phyloP scores from a whole-genome alignment of 75 land plant species.

The Cryptomeria japonica region DNA sequence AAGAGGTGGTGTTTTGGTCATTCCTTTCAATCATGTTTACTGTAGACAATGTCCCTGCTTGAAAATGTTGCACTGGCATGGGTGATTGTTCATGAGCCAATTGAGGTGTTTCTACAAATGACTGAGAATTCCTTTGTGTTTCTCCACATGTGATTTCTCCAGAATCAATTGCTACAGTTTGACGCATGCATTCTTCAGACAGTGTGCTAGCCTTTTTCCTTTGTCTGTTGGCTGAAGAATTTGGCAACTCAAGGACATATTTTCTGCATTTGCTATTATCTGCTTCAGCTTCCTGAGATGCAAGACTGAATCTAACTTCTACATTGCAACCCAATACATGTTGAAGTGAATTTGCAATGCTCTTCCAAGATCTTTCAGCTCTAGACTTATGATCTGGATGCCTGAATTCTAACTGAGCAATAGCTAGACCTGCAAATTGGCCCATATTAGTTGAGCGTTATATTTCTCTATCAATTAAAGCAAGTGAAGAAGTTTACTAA shows the following conservation, averaged over 20 bases:
- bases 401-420: constrained; percentile 59
- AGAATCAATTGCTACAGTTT: neutral
- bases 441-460: neutral
- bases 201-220: neutral
- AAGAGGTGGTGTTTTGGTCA: neutral
- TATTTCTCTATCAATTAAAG: neutral
- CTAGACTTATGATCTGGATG: constrained; percentile 48
- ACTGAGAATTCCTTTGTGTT: neutral
- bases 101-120: neutral
- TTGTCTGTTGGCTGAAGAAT: neutral
- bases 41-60: neutral
- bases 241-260: neutral
- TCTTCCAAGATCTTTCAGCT: constrained; percentile 73
- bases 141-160: neutral
- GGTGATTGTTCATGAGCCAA: neutral
- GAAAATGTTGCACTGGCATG: constrained; percentile 7
- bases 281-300: constrained; percentile 16
- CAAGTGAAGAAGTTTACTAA: neutral
- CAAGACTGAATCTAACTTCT: constrained; percentile 55
- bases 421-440: constrained; percentile 45
- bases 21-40: constrained; percentile 7
- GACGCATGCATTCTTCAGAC: constrained; percentile 10
- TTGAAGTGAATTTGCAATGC: constrained; percentile 72
- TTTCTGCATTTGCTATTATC: constrained; percentile 17
- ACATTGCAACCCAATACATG: constrained; percentile 58